Evolutionary conservation across 768 basidiomycete species (phyloP), one percentile per base, ranked within the genome.

Genomic region (Auricularia sp.): DNA sequence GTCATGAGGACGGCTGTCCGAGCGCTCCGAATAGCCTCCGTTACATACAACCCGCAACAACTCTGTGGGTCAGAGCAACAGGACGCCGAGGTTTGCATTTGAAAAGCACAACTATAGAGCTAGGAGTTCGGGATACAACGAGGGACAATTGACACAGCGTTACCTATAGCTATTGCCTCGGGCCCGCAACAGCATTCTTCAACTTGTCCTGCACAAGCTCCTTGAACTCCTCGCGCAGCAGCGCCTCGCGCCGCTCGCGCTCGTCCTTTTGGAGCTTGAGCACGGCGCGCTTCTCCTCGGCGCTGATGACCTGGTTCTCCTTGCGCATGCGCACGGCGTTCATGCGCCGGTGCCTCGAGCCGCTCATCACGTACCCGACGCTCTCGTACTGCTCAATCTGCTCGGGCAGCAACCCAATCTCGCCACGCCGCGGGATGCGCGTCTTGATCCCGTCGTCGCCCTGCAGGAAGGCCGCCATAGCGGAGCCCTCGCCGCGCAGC

Each of bases 221-320:
- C 66, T 82, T 88, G 74, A 96, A 96, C 75, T 95, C 93, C 70
- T 92, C 90, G 65, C 94, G 81, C 68, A 98, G 80, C 70, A 94
- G 87, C 5, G 88, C 80, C 77, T 99, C 97, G 71, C 93, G 83
- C 77, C 95, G 86, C 75, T 89, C 87, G 75, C 90, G 85, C 78
- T 99, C 97, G 75, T 98, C 96, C 73, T 81, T 89, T 77, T 98
- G 96, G 75, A 98, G 71, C 77, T 97, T 96, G 73, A 98, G 73
- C 65, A 98, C 95, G 42, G 93, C 92, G 39, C 97, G 79, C 82
- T 98, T 98, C 82, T 99, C 97, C 77, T 98, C 97, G 1, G 96
- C 94, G 70, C 89, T 92, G 73, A 99, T 99, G 68, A 98, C 95
- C 77, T 99, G 97, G 78, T 99, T 98, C 80, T 99, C 97, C 81